These are phyloP conservation scores for Chrysanthemum lavandulifolium DNA, from an alignment of 129 eudicot species.

Conservation along the genomic window DNA sequence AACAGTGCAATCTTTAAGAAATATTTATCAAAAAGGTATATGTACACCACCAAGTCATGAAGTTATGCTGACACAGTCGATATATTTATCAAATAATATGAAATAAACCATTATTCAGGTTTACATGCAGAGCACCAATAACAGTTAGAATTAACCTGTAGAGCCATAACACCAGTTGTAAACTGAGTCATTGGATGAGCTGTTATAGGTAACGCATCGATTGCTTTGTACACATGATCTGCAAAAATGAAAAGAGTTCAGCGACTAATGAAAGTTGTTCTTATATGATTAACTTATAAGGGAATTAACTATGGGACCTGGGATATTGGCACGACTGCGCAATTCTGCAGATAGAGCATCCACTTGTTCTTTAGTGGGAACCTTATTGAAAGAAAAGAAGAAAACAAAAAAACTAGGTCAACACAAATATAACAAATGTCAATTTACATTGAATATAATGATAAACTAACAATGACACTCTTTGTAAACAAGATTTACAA, in stretches of 20 bases:
- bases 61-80: too few relatives aligned
- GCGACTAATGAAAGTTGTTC: conserved; percentile 1
- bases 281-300: not conserved
- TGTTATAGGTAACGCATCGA: conserved; percentile 80
- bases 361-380: conserved; percentile 92
- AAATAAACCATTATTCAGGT: too few relatives aligned
- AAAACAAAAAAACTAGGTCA: too few relatives aligned
- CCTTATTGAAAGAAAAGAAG: conserved; percentile 34
- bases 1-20: too few relatives aligned
- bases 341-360: conserved; percentile 84
- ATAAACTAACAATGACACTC: too few relatives aligned
- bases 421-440: too few relatives aligned
- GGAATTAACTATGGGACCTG: conserved; percentile 49
- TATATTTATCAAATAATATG: not conserved
- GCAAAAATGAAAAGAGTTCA: conserved; percentile 37
- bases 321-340: conserved; percentile 82
- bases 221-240: conserved; percentile 90
- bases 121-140: too few relatives aligned
- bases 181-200: conserved; percentile 99
- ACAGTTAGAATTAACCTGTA: conserved; percentile 56
- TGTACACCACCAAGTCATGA: too few relatives aligned
- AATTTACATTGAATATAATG: too few relatives aligned
- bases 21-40: too few relatives aligned
- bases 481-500: not conserved
- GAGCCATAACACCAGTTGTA: conserved; percentile 99